These are phyloP conservation scores for Lecanoromycetidae sp. DNA, from an alignment of 2,329 filamentous ascomycete genomes.

Conservation along the genomic window DNA sequence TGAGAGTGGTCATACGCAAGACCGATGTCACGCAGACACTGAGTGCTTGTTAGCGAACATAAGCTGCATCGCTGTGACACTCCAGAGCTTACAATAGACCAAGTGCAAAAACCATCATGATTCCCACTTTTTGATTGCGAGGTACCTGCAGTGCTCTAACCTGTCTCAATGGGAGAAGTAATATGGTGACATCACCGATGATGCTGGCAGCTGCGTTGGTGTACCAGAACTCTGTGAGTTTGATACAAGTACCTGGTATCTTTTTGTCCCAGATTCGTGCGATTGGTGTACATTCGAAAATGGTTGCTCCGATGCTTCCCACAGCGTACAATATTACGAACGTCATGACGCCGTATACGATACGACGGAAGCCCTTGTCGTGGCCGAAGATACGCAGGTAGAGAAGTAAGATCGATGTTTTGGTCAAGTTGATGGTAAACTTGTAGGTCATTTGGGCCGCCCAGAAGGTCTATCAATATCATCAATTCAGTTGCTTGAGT, in stretches of 20 bases:
- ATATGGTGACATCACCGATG: conserved; percentile 5
- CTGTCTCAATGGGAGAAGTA: conserved; percentile 16
- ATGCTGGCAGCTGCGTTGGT: conserved; percentile 29
- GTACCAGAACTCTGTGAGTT: conserved; percentile 37
- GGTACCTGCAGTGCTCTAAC: conserved; percentile 25
- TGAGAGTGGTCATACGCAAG: conserved; percentile 26
- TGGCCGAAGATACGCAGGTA: conserved; percentile 43
- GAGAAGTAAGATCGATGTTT: conserved; percentile 41
- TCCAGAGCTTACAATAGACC: conserved; percentile 30
- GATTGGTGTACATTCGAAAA: conserved; percentile 42
- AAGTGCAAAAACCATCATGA: conserved; percentile 28
- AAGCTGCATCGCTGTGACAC: conserved; percentile 8
- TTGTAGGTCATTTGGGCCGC: conserved; percentile 44
- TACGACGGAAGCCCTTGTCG: conserved; percentile 33
- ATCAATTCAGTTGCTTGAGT: too few species aligned
- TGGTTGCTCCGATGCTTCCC: conserved; percentile 34
- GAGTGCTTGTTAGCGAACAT: neutral
- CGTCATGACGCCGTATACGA: conserved; percentile 32
- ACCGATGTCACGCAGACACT: conserved; percentile 25
- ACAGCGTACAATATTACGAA: conserved; percentile 37
- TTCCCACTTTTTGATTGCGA: conserved; percentile 25
- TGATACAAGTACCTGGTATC: conserved; percentile 34
- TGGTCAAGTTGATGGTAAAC: conserved; percentile 41
- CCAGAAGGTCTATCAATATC: conserved; percentile 37
- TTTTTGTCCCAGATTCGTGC: conserved; percentile 35